Percentiles rank a stretch among this genome's conserved stretches.
These are phyloP conservation scores for Aulographum hederae DNA, from an alignment of 2,329 filamentous ascomycete genomes.

Conservation along the genomic window DNA sequence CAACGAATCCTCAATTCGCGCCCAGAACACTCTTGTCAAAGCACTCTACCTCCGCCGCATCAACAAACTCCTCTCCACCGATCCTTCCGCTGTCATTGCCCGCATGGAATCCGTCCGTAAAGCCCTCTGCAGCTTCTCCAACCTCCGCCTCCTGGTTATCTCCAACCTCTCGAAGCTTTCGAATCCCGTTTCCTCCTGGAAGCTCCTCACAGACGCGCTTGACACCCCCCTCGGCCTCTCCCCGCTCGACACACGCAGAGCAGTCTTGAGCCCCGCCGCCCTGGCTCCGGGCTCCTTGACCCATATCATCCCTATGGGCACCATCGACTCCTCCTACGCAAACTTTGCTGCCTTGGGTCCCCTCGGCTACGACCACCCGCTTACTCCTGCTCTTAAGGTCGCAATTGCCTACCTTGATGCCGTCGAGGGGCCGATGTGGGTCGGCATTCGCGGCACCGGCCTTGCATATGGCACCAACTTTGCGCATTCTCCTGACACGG, in stretches of 20 bases:
- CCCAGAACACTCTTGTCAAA: slow-evolving; percentile 69
- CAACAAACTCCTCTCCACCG: slow-evolving; percentile 59
- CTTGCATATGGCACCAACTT: slow-evolving; percentile 83
- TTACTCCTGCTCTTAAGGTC: slow-evolving; percentile 69
- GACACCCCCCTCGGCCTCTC: slow-evolving; percentile 37
- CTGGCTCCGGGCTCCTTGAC: slow-evolving; percentile 55
- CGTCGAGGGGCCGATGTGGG: slow-evolving; percentile 88
- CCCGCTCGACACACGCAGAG: slow-evolving; percentile 48
- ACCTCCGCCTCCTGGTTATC: slow-evolving; percentile 71
- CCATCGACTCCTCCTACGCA: slow-evolving; percentile 81
- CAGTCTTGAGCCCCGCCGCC: slow-evolving; percentile 60
- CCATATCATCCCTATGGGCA: slow-evolving; percentile 75
- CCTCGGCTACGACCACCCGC: slow-evolving; percentile 55
- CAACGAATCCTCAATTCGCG: slow-evolving; percentile 57
- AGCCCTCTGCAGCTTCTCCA: slow-evolving; percentile 64
- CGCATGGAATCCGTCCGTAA: slow-evolving; percentile 63
- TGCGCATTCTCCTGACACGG: slow-evolving; percentile 57
- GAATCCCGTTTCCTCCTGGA: slow-evolving; percentile 66
- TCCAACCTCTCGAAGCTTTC: slow-evolving; percentile 59
- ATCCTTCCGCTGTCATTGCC: slow-evolving; percentile 55
- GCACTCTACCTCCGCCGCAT: slow-evolving; percentile 74
- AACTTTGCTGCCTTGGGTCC: slow-evolving; percentile 60
- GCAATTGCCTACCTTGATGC: slow-evolving; percentile 82
- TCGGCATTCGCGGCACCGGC: slow-evolving; percentile 77
- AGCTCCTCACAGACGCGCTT: slow-evolving; percentile 37